Evolutionary conservation across 2,329 filamentous ascomycete species (phyloP), one percentile per base, ranked within the genome.

Genomic region (Exophiala phaeomuriformis): DNA sequence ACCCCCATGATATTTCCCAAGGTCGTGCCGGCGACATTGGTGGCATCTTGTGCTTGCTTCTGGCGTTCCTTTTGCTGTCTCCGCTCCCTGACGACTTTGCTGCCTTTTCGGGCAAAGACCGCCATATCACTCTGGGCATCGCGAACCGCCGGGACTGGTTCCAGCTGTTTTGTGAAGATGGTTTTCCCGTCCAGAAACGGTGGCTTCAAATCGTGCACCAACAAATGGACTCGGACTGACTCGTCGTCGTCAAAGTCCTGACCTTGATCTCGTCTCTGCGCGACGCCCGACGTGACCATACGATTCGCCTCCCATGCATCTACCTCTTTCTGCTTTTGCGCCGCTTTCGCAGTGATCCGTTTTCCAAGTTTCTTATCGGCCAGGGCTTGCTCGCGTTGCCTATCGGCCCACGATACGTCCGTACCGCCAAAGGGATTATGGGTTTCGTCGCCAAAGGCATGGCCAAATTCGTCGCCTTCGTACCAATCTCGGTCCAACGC

Each of bases 301-400:
- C 93, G 87, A 68, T 98, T 98, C 10, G 91, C 93, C 71, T 98
- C 94, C 93, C 93, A 98, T 0, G 90, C 91, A 71, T 98, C 93
- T 41, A 93, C 90, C 66, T 98, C 93, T 67, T 87, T 90, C 68
- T 95, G 88, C 64, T 90, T 88, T 70, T 95, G 89, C 53, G 88
- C 78, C 56, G 85, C 84, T 47, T 87, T 80, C 42, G 86, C 86
- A 66, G 82, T 88, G 67, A 86, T 78, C 3, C 82, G 77, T 64
- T 80, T 84, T 49, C 79, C 84, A 3, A 83, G 78, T 74, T 93
- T 93, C 76, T 88, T 93, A 69, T 94, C 88, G 5, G 83, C 77
- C 67, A 90, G 72, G 9, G 83, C 85, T 10, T 79, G 79, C 69
- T 95, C 89, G 28, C 78, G 77, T 65, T 88, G 82, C 66, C 88